Evolutionary conservation across 2,329 filamentous ascomycete genomes (phyloP).

Genomic region (Clonostachys rhizophaga): DNA sequence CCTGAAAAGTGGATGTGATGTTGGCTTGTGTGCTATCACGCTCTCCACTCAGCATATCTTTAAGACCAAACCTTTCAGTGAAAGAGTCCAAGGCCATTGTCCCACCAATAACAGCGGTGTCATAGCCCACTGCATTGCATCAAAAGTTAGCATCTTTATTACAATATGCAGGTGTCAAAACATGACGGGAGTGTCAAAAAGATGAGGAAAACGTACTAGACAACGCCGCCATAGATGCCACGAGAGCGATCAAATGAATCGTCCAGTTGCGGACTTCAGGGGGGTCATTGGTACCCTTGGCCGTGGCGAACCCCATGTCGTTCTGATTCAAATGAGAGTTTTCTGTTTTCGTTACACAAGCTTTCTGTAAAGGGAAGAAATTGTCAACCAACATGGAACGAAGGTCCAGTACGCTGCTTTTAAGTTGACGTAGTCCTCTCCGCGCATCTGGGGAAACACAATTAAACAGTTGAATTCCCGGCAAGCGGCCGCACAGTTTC

Average conservation of each 20-base stretch:
- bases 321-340: neutral
- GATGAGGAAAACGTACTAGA: conserved; percentile 11
- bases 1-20: conserved; percentile 16
- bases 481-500: too few species aligned
- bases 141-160: neutral
- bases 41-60: conserved; percentile 1
- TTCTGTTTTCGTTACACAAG: neutral
- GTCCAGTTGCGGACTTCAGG: conserved; percentile 24
- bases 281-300: conserved; percentile 28
- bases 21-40: conserved; percentile 13
- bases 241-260: conserved; percentile 22
- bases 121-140: conserved; percentile 2
- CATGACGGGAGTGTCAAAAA: conserved; percentile 1
- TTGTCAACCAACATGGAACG: too few species aligned
- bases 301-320: conserved; percentile 16
- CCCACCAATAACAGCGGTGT: conserved; percentile 13
- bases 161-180: neutral
- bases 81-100: conserved; percentile 12
- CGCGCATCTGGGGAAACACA: too few species aligned
- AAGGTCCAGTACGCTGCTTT: too few species aligned
- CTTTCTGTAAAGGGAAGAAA: too few species aligned
- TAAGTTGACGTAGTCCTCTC: too few species aligned
- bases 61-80: conserved; percentile 11
- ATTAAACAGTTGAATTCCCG: too few species aligned
- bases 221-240: conserved; percentile 24